phyloP scores from a whole-genome alignment of 2,329 filamentous ascomycete species.

The Cercospora zeina region DNA sequence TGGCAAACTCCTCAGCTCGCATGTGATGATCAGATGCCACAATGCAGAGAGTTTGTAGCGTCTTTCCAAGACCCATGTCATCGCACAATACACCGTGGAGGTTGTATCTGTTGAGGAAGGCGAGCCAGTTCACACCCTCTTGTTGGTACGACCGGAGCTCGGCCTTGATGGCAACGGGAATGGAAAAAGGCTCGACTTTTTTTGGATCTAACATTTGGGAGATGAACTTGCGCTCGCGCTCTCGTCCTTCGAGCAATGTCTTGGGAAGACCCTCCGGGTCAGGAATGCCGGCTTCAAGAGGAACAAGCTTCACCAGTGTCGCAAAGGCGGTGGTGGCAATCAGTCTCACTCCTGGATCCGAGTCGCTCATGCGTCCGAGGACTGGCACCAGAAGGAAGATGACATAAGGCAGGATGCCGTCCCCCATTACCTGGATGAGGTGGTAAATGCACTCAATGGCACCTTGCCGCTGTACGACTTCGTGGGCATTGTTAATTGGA shows the following conservation, averaged over 20 bases:
- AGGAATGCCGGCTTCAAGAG: conserved; percentile 93
- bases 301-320: conserved; percentile 93
- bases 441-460: conserved; percentile 96
- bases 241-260: conserved; percentile 82
- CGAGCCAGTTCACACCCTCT: conserved; percentile 97
- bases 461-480: conserved; percentile 86
- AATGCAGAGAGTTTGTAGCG: conserved; percentile 94
- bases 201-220: conserved; percentile 93
- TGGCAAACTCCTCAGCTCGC: conserved; percentile 83
- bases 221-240: conserved; percentile 94
- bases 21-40: conserved; percentile 96
- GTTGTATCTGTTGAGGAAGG: conserved; percentile 97
- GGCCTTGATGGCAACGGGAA: conserved; percentile 95
- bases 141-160: conserved; percentile 96
- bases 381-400: conserved; percentile 99
- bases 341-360: conserved; percentile 89
- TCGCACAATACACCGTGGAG: conserved; percentile 97
- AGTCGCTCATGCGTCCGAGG: conserved; percentile 96
- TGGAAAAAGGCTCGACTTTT: conserved; percentile 90
- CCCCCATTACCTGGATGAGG: conserved; percentile 96
- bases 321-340: conserved; percentile 97
- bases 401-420: conserved; percentile 91
- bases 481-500: conserved; percentile 84
- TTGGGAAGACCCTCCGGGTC: conserved; percentile 91
- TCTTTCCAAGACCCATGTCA: conserved; percentile 98